Conservation (phyloP, 805 yeast species). For the Metschnikowia kunwiensis region DNA sequence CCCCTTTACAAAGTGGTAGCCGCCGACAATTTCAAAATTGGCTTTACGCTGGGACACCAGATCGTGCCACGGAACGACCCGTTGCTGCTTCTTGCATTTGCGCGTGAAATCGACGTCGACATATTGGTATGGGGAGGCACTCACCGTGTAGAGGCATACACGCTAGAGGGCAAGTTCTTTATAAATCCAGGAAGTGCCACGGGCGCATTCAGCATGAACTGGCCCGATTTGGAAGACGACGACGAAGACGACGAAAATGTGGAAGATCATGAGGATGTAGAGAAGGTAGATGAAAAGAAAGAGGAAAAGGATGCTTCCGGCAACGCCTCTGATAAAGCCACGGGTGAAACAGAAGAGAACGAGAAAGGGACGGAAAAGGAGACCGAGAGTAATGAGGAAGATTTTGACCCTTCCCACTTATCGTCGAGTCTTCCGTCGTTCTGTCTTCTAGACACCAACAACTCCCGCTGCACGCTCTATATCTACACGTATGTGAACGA, state of each 20-base stretch:
- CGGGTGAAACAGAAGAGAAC: background rate
- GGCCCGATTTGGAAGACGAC: slow-evolving; percentile 53
- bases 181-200: slow-evolving; percentile 97
- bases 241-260: slow-evolving; percentile 39
- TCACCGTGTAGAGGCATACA: slow-evolving; percentile 88
- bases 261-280: slow-evolving; percentile 46
- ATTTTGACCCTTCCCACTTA: slow-evolving; percentile 15
- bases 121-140: slow-evolving; percentile 91
- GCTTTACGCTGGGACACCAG: slow-evolving; percentile 80
- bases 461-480: slow-evolving; percentile 71
- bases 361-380: background rate
- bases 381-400: slow-evolving; percentile 6
- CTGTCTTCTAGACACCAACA: slow-evolving; percentile 84
- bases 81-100: slow-evolving; percentile 72
- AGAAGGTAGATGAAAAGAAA: slow-evolving; percentile 15
- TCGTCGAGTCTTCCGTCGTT: slow-evolving; percentile 66
- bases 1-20: slow-evolving; percentile 65
- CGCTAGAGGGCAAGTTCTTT: slow-evolving; percentile 87
- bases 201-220: slow-evolving; percentile 72
- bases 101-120: slow-evolving; percentile 90
- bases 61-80: slow-evolving; percentile 87
- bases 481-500: slow-evolving; percentile 78
- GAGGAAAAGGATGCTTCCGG: slow-evolving; percentile 31
- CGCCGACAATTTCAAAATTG: slow-evolving; percentile 72
- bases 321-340: slow-evolving; percentile 2